Conservation (phyloP, 2,329 filamentous ascomycete species). For the Aspergillus versicolor region DNA sequence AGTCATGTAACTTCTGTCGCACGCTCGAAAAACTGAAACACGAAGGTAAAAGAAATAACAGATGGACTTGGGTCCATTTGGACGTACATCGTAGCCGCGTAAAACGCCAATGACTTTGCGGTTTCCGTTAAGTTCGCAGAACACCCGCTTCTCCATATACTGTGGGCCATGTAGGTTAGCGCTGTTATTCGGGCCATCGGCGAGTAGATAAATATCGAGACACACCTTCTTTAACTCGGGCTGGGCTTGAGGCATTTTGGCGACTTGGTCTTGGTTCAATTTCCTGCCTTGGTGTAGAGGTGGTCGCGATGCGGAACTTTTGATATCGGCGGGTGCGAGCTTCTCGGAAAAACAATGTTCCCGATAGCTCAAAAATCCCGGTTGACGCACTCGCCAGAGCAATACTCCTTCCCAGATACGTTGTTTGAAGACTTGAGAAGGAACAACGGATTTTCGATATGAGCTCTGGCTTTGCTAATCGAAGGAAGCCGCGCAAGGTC, state of each 20-base stretch:
- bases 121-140: slow-evolving; percentile 96
- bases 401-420: neutral
- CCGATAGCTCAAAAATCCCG: slow-evolving; percentile 25
- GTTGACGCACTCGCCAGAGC: slow-evolving; percentile 7
- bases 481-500: slow-evolving; percentile 74
- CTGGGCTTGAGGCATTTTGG: slow-evolving; percentile 94
- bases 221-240: slow-evolving; percentile 96
- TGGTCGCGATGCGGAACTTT: slow-evolving; percentile 27
- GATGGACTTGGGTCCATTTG: neutral
- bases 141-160: slow-evolving; percentile 99
- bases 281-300: slow-evolving; percentile 24
- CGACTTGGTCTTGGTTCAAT: slow-evolving; percentile 21
- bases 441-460: slow-evolving; percentile 35
- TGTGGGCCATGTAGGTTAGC: slow-evolving; percentile 41
- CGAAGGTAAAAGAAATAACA: neutral
- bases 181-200: neutral
- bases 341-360: slow-evolving; percentile 37
- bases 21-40: too few relatives aligned
- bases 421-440: neutral
- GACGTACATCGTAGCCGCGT: slow-evolving; percentile 87
- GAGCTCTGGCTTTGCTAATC: slow-evolving; percentile 57
- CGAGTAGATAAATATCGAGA: neutral
- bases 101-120: slow-evolving; percentile 94
- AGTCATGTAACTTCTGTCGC: neutral
- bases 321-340: slow-evolving; percentile 28